Evolutionary conservation across 495 filamentous ascomycete species (phyloP), one percentile per base, ranked within the genome.

Genomic region (Bryoglossum gracile): DNA sequence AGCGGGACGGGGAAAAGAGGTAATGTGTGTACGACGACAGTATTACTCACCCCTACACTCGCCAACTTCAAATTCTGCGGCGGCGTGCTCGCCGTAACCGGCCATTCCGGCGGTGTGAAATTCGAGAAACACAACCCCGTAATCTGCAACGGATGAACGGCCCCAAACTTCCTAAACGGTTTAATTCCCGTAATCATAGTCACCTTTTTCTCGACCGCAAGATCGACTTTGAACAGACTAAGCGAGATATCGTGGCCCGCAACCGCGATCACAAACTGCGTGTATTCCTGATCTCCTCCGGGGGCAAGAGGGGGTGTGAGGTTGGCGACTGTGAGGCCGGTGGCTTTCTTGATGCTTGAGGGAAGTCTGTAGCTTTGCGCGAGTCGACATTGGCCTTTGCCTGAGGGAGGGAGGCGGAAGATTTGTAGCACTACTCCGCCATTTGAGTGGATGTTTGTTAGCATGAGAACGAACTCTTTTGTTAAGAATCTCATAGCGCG

Each of bases 211-310:
- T 68, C 56, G 26, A 62, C 54, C 47, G 72, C 67, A 22, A 74
- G 71, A 25, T 92, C 81, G 30, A 95, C 60, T 3, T 85, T 88
- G 59, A 84, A 79, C 26, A 94, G 66, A 8, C 80, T 76, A 54
- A 96, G 82, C 14, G 87, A 88, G 55, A 80, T 78, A 60, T 95
- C 87, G 52, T 86, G 86, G 13, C 84, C 88, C 3, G 87, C 83
- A 21, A 91, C 78, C 22, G 92, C 91, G 50, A 96, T 72, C 57
- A 81, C 76, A 46, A 84, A 82, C 64, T 94, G 86, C 51, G 81
- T 75, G 47, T 83, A 77, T 45, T 70, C 70, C 28, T 76, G 66
- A 24, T 65, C 61, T 1, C 62, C 56, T 3, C 54, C 49, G 4
- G 73, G 65, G 19, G 73, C 68, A 18, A 67, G 53, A 9, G 69